These are phyloP conservation scores for Taphrina wiesneri DNA, from an alignment of 1,139 yeast species.

Conservation along the genomic window DNA sequence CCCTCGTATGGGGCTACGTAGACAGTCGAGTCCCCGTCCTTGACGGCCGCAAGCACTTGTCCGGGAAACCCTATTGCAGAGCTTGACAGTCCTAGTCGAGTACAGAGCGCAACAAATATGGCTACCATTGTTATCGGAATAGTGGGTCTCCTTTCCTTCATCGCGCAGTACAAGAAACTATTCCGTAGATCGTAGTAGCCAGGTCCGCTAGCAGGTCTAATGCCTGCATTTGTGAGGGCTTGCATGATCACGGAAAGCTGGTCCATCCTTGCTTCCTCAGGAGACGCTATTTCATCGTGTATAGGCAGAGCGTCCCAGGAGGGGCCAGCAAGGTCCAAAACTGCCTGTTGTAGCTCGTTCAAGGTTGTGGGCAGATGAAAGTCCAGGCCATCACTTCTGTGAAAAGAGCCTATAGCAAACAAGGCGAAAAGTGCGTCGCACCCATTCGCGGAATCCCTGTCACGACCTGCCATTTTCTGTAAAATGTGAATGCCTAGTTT, in stretches of 20 bases:
- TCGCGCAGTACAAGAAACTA: conserved; percentile 14
- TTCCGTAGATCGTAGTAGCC: conserved; percentile 19
- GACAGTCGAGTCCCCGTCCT: background rate
- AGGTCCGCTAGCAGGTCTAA: background rate
- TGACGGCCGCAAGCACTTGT: conserved; percentile 19
- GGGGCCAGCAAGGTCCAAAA: background rate
- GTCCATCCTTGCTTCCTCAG: background rate
- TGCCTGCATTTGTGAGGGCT: conserved; percentile 1
- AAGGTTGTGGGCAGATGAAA: conserved; percentile 2
- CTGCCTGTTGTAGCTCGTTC: background rate
- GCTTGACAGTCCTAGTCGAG: conserved; percentile 6
- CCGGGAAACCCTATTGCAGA: conserved; percentile 21
- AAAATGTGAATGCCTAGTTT: conserved; percentile 9
- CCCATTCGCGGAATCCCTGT: background rate
- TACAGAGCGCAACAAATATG: conserved; percentile 9
- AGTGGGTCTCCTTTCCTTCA: conserved; percentile 9
- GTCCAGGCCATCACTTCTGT: conserved; percentile 1
- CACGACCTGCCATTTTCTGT: background rate
- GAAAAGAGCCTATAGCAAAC: conserved; percentile 10
- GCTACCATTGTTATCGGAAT: conserved; percentile 23
- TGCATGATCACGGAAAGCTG: conserved; percentile 1
- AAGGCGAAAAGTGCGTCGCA: conserved; percentile 1
- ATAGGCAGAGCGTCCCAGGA: conserved; percentile 7
- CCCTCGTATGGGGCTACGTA: conserved; percentile 15
- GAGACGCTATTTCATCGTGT: background rate